phyloP scores from a whole-genome alignment of 2,329 filamentous ascomycete genomes.

The Phialophora expanda region DNA sequence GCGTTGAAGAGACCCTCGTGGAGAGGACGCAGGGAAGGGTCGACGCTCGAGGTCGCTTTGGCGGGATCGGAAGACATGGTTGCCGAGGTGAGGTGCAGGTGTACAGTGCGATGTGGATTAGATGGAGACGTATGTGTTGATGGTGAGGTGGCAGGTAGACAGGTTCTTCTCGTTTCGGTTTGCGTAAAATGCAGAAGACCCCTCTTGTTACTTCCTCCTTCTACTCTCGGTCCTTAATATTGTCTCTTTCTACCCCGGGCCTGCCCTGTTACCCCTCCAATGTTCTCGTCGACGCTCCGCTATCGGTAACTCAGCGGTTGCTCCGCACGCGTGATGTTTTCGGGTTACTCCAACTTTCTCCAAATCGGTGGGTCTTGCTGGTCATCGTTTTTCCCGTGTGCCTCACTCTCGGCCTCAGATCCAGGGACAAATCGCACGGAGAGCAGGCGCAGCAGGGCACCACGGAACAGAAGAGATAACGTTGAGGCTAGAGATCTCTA shows the following conservation, averaged over 20 bases:
- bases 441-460: no score
- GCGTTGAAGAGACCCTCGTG: slow-evolving; percentile 60
- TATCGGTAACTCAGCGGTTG: slow-evolving; percentile 5
- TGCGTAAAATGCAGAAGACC: neutral
- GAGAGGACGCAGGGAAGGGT: slow-evolving; percentile 30
- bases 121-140: neutral
- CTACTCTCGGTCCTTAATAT: neutral
- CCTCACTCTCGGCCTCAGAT: neutral
- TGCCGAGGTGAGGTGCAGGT: no score
- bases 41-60: slow-evolving; percentile 25
- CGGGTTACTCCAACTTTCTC: slow-evolving; percentile 18
- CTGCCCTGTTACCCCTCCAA: slow-evolving; percentile 16
- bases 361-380: slow-evolving; percentile 7
- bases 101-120: no score
- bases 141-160: neutral
- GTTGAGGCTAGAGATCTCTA: neutral
- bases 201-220: neutral
- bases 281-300: slow-evolving; percentile 13
- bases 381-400: neutral
- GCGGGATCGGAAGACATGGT: slow-evolving; percentile 13
- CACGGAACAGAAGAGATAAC: neutral
- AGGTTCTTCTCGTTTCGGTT: neutral
- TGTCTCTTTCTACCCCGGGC: neutral
- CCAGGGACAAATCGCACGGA: neutral
- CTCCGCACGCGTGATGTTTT: neutral